These are phyloP conservation scores for Candida sp. DNA, from an alignment of 1,139 yeast genomes.

Conservation along the genomic window DNA sequence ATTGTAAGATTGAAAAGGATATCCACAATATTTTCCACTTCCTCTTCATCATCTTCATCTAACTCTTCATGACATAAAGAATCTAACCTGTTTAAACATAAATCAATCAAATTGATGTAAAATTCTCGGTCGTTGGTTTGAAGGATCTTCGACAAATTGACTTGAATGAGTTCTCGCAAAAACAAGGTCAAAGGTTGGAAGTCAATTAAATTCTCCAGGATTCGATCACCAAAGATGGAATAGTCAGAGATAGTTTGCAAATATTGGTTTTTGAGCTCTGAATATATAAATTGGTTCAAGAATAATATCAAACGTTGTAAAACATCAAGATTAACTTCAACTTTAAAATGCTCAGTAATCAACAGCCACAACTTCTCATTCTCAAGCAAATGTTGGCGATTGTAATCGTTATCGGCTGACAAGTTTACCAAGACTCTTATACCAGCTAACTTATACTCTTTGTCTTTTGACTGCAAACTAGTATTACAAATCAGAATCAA, in stretches of 20 bases:
- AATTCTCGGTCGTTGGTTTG: background rate
- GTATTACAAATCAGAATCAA: slow-evolving; percentile 8
- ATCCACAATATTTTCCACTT: slow-evolving; percentile 12
- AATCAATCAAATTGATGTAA: background rate
- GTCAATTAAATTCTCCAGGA: background rate
- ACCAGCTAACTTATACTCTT: slow-evolving; percentile 11
- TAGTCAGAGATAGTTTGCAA: background rate
- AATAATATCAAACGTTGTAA: slow-evolving; percentile 18
- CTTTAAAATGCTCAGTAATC: slow-evolving; percentile 2
- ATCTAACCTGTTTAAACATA: slow-evolving; percentile 6
- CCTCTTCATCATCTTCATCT: slow-evolving; percentile 7
- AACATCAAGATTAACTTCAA: slow-evolving; percentile 3
- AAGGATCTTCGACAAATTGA: background rate
- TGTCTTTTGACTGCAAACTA: slow-evolving; percentile 7
- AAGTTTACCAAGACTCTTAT: slow-evolving; percentile 32
- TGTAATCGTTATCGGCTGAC: slow-evolving; percentile 34
- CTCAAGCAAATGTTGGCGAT: slow-evolving; percentile 19
- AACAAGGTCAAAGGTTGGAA: background rate
- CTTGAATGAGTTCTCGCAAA: background rate
- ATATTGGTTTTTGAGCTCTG: slow-evolving; percentile 13
- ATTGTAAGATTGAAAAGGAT: slow-evolving; percentile 15
- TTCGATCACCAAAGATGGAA: background rate
- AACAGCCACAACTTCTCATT: slow-evolving; percentile 20
- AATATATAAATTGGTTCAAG: slow-evolving; percentile 32
- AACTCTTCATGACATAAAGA: slow-evolving; percentile 5